Evolutionary conservation across 2,329 filamentous ascomycete genomes (phyloP).

Genomic region (Metarhizium rileyi): DNA sequence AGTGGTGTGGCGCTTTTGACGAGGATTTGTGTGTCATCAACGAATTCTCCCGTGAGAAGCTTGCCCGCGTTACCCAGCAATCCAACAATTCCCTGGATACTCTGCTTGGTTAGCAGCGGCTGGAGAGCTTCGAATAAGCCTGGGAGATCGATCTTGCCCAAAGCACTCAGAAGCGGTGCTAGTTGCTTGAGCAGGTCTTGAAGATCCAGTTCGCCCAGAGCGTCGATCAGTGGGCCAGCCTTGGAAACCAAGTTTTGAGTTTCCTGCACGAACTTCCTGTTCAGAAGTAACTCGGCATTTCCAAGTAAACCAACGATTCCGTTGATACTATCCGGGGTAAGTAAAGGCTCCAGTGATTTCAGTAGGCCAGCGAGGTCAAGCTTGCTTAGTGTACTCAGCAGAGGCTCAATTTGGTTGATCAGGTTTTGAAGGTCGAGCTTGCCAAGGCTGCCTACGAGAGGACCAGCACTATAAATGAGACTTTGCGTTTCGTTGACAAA

Average conservation of each 20-base stretch:
- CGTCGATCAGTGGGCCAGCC: conserved; percentile 16
- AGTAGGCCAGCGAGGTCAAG: conserved; percentile 22
- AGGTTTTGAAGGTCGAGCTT: conserved; percentile 24
- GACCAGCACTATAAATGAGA: conserved; percentile 18
- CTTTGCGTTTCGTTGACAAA: conserved; percentile 17
- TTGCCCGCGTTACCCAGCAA: conserved; percentile 20
- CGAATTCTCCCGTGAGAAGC: conserved; percentile 18
- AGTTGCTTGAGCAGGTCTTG: conserved; percentile 12
- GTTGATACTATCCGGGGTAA: conserved; percentile 18
- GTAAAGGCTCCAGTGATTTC: conserved; percentile 15
- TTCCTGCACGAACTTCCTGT: conserved; percentile 17
- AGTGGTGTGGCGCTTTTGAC: conserved; percentile 2
- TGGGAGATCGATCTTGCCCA: conserved; percentile 22
- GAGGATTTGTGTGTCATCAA: conserved; percentile 17
- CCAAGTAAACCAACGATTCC: conserved; percentile 22
- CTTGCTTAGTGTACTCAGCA: conserved; percentile 21
- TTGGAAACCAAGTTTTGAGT: conserved; percentile 17
- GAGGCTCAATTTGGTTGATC: conserved; percentile 22
- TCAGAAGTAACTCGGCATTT: conserved; percentile 19
- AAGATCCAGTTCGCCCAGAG: not conserved
- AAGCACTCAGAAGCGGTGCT: conserved; percentile 20
- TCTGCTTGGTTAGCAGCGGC: conserved; percentile 18
- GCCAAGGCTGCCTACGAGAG: conserved; percentile 22
- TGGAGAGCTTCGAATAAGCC: conserved; percentile 17
- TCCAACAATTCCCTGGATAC: conserved; percentile 21